Evolutionary conservation across 495 filamentous ascomycete species (phyloP), one percentile per base, ranked within the genome.

Genomic region (Opeltia flavorubescens): DNA sequence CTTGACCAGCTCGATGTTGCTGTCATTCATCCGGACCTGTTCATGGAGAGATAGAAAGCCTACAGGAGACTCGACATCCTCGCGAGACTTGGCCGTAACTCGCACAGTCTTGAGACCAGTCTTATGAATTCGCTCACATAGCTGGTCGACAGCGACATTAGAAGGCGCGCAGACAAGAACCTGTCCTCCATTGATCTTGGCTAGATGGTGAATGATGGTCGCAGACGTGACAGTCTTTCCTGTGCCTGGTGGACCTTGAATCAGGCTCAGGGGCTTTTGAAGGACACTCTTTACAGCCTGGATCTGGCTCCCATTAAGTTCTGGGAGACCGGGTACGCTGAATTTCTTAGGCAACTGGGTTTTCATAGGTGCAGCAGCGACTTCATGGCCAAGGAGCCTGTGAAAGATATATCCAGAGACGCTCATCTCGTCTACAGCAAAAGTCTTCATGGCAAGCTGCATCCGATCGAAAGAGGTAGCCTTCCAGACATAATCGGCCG

Each of bases 201-300:
- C 82, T 49, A 99, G 75, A 59, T 99, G 91, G 56, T 95, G 94
- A 60, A 99, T 96, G 54, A 99, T 93, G 0, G 91, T 99, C 18
- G 93, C 91, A 18, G 93, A 96, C n/a, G 91, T 99, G 43, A 99
- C 91, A 0, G 91, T 99, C 69, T 99, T 99, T 56, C 91, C 91
- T 3, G 91, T 99, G 53, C 91, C 91, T 0, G 91, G 91, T 44
- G 91, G 91, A 2, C 91, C 91, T 63, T 99, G 93, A 52, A 98
- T 98, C 54, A 99, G 71, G 58, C 86, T 94, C 39, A 99, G 69
- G 12, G 91, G 91, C 36, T 88, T 91, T 52, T 88, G 83, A 25
- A 99, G 65, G 5, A 96, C 93, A 58, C 84, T 89, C 68, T 94
- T 96, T 56, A 99, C 93, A 9, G 91, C 91, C 49, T 84, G 87